phyloP scores from a whole-genome alignment of 1,284 basidiomycete genomes.

The Nidula niveotomentosa region DNA sequence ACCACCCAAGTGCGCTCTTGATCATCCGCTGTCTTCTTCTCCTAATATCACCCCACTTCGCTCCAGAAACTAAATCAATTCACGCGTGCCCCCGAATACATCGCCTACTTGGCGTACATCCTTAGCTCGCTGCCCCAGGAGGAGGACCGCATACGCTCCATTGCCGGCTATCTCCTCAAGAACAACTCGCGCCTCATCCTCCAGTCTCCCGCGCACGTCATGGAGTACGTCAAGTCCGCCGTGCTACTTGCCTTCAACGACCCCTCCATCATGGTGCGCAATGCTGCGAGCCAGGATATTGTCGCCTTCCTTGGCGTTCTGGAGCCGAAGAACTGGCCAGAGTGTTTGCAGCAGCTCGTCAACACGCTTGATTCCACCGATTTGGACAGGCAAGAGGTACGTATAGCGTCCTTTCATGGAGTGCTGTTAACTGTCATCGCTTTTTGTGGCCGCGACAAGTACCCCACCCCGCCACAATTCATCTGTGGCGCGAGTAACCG shows the following conservation, averaged over 20 bases:
- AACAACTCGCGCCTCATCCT: constrained; percentile 84
- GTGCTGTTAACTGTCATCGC: no score
- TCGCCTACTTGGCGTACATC: constrained; percentile 96
- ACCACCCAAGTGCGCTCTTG: constrained; percentile 69
- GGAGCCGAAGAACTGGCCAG: constrained; percentile 90
- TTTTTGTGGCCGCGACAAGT: no score
- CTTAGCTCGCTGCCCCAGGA: constrained; percentile 81
- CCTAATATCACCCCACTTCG: constrained; percentile 9
- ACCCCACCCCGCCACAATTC: no score
- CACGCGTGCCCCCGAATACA: constrained; percentile 89
- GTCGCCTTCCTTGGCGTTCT: constrained; percentile 84
- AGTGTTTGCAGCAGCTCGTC: constrained; percentile 85
- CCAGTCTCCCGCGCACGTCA: constrained; percentile 63
- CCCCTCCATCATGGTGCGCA: constrained; percentile 81
- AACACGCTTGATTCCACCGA: constrained; percentile 75
- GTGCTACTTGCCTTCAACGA: constrained; percentile 84
- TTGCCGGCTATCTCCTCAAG: constrained; percentile 97
- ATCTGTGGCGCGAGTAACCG: background rate
- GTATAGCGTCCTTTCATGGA: constrained; percentile 22
- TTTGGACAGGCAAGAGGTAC: constrained; percentile 81
- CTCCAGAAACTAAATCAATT: constrained; percentile 86
- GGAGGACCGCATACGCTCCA: constrained; percentile 89
- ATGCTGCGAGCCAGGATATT: constrained; percentile 90
- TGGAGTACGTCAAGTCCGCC: constrained; percentile 80
- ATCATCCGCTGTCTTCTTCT: constrained; percentile 14